Percentiles rank a stretch among this genome's conserved stretches.
Conservation (phyloP, 2,329 filamentous ascomycete genomes). For the Nemania serpens region DNA sequence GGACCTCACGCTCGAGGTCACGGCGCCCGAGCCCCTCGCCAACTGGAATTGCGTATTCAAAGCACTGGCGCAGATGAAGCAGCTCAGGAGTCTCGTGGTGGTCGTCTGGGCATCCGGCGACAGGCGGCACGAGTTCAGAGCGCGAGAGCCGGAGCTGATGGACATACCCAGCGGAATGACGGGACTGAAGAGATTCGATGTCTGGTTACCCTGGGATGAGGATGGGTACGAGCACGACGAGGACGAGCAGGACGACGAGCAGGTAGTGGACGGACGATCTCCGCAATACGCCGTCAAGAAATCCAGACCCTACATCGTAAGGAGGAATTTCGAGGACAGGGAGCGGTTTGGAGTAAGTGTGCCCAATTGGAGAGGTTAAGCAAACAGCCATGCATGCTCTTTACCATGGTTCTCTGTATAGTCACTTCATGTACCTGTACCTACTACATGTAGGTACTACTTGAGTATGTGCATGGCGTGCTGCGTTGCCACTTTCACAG, state of each 20-base stretch:
- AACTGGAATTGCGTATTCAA: slow-evolving; percentile 28
- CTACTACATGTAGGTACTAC: too few relatives aligned
- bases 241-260: background rate
- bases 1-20: slow-evolving; percentile 25
- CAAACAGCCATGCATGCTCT: too few relatives aligned
- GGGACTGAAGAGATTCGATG: slow-evolving; percentile 25
- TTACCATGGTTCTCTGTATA: background rate
- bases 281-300: background rate
- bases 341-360: slow-evolving; percentile 28
- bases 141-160: slow-evolving; percentile 27
- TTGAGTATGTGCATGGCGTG: too few relatives aligned
- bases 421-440: too few relatives aligned
- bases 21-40: slow-evolving; percentile 23
- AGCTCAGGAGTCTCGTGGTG: slow-evolving; percentile 23
- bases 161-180: slow-evolving; percentile 27
- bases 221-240: slow-evolving; percentile 19
- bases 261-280: background rate
- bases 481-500: too few relatives aligned
- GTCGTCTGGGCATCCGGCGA: slow-evolving; percentile 30
- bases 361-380: slow-evolving; percentile 25
- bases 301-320: slow-evolving; percentile 23
- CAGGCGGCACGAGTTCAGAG: slow-evolving; percentile 26
- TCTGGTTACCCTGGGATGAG: slow-evolving; percentile 29
- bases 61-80: slow-evolving; percentile 24
- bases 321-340: slow-evolving; percentile 24